phyloP scores from a whole-genome alignment of 148 eudicot species.

The Oxyria digyna region DNA sequence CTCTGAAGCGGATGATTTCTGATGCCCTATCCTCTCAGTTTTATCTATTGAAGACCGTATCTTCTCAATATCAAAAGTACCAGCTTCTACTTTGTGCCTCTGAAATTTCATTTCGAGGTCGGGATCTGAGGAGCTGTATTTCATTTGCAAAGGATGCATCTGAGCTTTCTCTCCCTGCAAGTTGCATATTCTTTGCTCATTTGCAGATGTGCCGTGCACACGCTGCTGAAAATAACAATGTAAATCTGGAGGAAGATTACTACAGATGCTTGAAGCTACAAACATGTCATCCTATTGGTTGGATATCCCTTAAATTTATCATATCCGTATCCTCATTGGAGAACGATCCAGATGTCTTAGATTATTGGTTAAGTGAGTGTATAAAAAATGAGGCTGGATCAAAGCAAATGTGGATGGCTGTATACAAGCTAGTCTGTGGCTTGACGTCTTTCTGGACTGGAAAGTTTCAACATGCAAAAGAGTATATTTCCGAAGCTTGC shows the following conservation, averaged over 20 bases:
- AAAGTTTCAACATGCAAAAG: constrained; percentile 57
- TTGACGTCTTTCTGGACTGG: constrained; percentile 35
- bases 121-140: constrained; percentile 37
- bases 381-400: constrained; percentile 35
- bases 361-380: constrained; percentile 45
- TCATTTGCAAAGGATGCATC: constrained; percentile 55
- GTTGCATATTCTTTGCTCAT: constrained; percentile 59
- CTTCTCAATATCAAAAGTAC: constrained; percentile 39
- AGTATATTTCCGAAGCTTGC: constrained; percentile 60
- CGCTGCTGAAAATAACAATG: constrained; percentile 41
- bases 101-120: constrained; percentile 54
- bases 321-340: constrained; percentile 46
- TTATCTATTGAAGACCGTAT: constrained; percentile 13
- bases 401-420: constrained; percentile 58
- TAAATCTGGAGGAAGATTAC: constrained; percentile 33
- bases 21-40: constrained; percentile 37
- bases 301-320: constrained; percentile 63
- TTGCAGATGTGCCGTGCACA: constrained; percentile 79
- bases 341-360: constrained; percentile 22
- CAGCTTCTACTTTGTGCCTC: constrained; percentile 89
- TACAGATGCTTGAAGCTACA: constrained; percentile 58
- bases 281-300: constrained; percentile 67
- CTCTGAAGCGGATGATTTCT: constrained; percentile 49
- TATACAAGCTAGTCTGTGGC: constrained; percentile 57
- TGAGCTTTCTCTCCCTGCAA: constrained; percentile 35